Evolutionary conservation across 2,329 filamentous ascomycete genomes (phyloP), one percentile per base, ranked within the genome.

Genomic region (Sarocladium kiliense): DNA sequence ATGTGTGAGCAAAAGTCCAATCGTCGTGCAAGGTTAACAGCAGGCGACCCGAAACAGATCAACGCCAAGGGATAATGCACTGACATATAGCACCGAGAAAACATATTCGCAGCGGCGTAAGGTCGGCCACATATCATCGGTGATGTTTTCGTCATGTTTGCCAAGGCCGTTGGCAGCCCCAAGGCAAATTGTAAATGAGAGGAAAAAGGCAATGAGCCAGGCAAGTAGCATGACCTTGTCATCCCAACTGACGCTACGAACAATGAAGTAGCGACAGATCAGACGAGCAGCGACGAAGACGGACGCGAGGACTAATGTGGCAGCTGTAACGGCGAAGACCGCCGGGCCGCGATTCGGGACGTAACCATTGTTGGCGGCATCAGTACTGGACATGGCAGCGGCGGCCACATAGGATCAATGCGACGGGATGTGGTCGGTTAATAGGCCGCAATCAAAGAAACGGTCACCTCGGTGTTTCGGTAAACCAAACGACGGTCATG

Each of bases 211-310:
- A 47, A 91, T 67, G 12, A 84, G 62, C 92, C 91, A 96, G 55
- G 91, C 90, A 39, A 89, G 61, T 11, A 91, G 70, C 69, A 96
- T 94, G 63, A 89, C 82, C 70, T 86, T 88, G 75, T 96, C 92
- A 71, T 96, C 91, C 75, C 82, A 81, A 55, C 80, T 84, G 53
- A 91, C 72, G 55, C 80, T 85, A 61, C 82, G 83, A 55, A 96
- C 86, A 51, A 97, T 86, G 47, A 80, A 82, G 51, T 82, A 77
- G 26, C 91, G 82, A 58, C 88, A 91, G 41, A 89, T 72, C 61
- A 96, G 76, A 55, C 92, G 85, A 34, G 89, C 79, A 41, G 77
- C 77, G 61, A 96, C 89, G 66, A 96, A 93, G 55, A 88, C 65
- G 37, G 87, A 87, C 53, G 89, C 84, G 54, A 92, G 68, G 21